A percentile compares a stretch with the other conserved stretches of the same genome.
Conservation (phyloP, 202 grass and related monocot species). For the Alloteropsis angusta region DNA sequence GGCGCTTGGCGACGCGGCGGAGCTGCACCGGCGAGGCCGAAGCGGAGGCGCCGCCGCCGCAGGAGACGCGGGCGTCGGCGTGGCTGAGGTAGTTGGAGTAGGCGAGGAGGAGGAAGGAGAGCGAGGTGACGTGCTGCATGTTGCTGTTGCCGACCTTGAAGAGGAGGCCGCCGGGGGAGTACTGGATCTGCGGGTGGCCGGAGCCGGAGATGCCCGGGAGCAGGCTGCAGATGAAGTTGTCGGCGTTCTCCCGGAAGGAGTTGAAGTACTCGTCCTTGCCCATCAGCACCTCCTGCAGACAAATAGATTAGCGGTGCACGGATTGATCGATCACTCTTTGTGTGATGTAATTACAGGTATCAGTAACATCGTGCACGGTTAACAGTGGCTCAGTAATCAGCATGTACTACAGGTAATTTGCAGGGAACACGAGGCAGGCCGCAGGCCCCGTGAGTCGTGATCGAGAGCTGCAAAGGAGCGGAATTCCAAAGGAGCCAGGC, state of each 20-base stretch:
- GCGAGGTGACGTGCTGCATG: constrained; percentile 92
- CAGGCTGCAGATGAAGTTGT: constrained; percentile 92
- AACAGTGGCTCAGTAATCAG: background rate
- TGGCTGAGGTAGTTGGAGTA: constrained; percentile 91
- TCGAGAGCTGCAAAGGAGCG: background rate
- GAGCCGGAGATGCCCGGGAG: constrained; percentile 58
- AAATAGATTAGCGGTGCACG: background rate
- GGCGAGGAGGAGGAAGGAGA: constrained; percentile 85
- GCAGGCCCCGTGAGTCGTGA: background rate
- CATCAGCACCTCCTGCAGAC: constrained; percentile 68
- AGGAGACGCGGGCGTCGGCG: constrained; percentile 53
- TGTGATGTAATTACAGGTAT: background rate
- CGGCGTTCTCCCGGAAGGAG: constrained; percentile 70
- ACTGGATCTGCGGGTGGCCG: constrained; percentile 69
- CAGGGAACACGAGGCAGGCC: background rate
- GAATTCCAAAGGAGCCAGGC: background rate
- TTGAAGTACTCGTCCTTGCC: constrained; percentile 83
- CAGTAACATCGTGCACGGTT: background rate
- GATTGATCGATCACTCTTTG: background rate
- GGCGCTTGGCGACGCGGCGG: constrained; percentile 71
- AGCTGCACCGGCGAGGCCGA: constrained; percentile 50
- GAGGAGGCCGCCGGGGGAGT: constrained; percentile 68
- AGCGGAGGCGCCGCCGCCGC: constrained; percentile 25
- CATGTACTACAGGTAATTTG: background rate
- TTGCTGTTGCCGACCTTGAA: constrained; percentile 85